Conservation (phyloP, 768 basidiomycete genomes). For the Sarcomyxa edulis region DNA sequence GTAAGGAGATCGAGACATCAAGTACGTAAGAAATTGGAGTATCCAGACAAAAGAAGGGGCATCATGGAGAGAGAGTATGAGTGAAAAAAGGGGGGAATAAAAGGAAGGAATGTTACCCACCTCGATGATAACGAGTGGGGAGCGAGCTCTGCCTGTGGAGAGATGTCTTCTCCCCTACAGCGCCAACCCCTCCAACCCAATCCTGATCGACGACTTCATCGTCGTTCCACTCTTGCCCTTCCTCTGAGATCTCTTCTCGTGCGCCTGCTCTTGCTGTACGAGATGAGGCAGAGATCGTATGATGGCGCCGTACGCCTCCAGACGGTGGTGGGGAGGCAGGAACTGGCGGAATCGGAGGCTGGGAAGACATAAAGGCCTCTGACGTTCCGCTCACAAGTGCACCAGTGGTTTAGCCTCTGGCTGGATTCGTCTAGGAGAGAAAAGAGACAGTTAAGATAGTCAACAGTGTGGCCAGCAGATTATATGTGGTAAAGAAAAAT, state of each 20-base stretch:
- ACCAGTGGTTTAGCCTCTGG: too few species aligned
- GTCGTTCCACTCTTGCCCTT: slow-evolving; percentile 60
- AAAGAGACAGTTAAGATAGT: too few species aligned
- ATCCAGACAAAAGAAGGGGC: too few species aligned
- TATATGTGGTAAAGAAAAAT: too few species aligned
- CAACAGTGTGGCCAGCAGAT: too few species aligned
- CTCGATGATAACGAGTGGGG: slow-evolving; percentile 75
- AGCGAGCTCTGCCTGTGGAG: slow-evolving; percentile 79
- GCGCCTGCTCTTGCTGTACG: slow-evolving; percentile 54
- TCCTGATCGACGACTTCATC: slow-evolving; percentile 77
- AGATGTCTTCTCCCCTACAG: slow-evolving; percentile 77
- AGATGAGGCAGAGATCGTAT: slow-evolving; percentile 76
- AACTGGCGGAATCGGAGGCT: slow-evolving; percentile 32
- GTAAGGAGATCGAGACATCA: slow-evolving; percentile 9
- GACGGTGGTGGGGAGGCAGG: slow-evolving; percentile 36
- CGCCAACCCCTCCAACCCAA: slow-evolving; percentile 78
- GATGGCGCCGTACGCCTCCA: slow-evolving; percentile 68
- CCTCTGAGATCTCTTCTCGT: slow-evolving; percentile 66
- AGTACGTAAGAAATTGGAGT: slow-evolving; percentile 1
- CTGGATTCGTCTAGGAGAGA: too few species aligned
- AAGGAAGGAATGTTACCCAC: slow-evolving; percentile 29
- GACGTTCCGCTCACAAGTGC: too few species aligned
- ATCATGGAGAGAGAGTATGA: slow-evolving; percentile 11
- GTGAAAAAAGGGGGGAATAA: slow-evolving; percentile 9
- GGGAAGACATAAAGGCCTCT: slow-evolving; percentile 33